These are phyloP conservation scores for Phytophthora foliorum DNA, from an alignment of 352 stramenopile species.

Conservation along the genomic window DNA sequence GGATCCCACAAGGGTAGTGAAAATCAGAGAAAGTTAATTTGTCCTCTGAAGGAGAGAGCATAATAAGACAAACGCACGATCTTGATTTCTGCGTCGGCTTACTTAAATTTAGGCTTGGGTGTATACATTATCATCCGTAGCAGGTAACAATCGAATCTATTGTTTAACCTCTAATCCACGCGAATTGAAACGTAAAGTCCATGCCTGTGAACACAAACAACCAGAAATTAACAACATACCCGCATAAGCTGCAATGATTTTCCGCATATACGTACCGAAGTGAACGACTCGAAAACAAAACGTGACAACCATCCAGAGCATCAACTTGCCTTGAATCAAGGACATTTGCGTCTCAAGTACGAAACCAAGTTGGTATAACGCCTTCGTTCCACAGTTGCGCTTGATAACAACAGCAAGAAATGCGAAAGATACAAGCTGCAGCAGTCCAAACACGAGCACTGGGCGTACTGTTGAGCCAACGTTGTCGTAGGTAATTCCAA, in stretches of 20 bases:
- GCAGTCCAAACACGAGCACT: conserved; percentile 21
- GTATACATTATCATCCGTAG: neutral
- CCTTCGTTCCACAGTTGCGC: conserved; percentile 15
- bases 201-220: conserved; percentile 1
- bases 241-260: no score
- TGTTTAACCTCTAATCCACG: neutral
- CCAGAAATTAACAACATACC: neutral
- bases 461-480: conserved; percentile 4
- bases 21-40: neutral
- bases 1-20: conserved; percentile 7
- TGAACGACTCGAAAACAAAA: conserved; percentile 14
- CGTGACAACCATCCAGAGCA: conserved; percentile 13
- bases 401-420: conserved; percentile 20
- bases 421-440: conserved; percentile 35
- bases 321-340: conserved; percentile 28
- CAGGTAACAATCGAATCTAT: neutral
- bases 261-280: conserved; percentile 7
- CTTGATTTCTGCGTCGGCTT: no score
- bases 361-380: conserved; percentile 33
- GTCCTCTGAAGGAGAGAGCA: neutral
- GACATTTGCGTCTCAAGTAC: conserved; percentile 37
- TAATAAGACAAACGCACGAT: neutral
- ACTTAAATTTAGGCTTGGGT: no score
- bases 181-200: conserved; percentile 14
- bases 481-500: neutral